These are phyloP conservation scores for Porphyrellus cyaneotinctus DNA, from an alignment of 768 basidiomycete species.

Conservation along the genomic window DNA sequence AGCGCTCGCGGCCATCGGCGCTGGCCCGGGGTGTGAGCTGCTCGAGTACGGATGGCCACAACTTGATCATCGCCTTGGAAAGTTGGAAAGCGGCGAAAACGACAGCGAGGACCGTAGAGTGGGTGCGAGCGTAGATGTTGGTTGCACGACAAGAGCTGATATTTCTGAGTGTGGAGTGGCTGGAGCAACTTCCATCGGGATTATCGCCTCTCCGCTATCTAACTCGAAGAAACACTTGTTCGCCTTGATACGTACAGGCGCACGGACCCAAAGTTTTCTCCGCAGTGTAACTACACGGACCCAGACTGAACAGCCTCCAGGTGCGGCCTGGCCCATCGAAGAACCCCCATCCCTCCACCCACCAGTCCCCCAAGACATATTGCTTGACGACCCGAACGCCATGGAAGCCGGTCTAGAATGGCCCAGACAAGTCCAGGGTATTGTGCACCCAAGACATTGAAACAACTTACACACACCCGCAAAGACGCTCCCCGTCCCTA, in stretches of 20 bases:
- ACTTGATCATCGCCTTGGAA: slow-evolving; percentile 54
- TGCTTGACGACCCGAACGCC: slow-evolving; percentile 45
- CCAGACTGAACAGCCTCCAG: slow-evolving; percentile 24
- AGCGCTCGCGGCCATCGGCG: slow-evolving; percentile 40
- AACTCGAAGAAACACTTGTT: slow-evolving; percentile 1
- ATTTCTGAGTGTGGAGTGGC: slow-evolving; percentile 13
- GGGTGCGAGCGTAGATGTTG: slow-evolving; percentile 5
- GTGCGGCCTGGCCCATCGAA: slow-evolving; percentile 38
- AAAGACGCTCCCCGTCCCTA: slow-evolving; percentile 60
- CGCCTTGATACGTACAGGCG: slow-evolving; percentile 4
- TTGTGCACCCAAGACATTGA: background rate
- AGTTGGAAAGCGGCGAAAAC: slow-evolving; percentile 17
- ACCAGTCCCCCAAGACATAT: slow-evolving; percentile 53
- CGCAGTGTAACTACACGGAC: background rate
- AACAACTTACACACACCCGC: slow-evolving; percentile 47
- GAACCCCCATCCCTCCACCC: slow-evolving; percentile 49
- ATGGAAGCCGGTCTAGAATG: slow-evolving; percentile 52
- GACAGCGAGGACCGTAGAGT: slow-evolving; percentile 17
- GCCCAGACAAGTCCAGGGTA: background rate
- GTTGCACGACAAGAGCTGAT: slow-evolving; percentile 8
- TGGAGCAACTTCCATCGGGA: background rate
- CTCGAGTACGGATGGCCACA: slow-evolving; percentile 58
- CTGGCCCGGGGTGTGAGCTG: slow-evolving; percentile 58
- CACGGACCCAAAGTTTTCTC: slow-evolving; percentile 11
- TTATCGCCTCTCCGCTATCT: slow-evolving; percentile 13